A percentile compares a stretch with the other conserved stretches of the same genome.
Conservation (phyloP, 2,329 filamentous ascomycete genomes). For the Alternaria sp. region DNA sequence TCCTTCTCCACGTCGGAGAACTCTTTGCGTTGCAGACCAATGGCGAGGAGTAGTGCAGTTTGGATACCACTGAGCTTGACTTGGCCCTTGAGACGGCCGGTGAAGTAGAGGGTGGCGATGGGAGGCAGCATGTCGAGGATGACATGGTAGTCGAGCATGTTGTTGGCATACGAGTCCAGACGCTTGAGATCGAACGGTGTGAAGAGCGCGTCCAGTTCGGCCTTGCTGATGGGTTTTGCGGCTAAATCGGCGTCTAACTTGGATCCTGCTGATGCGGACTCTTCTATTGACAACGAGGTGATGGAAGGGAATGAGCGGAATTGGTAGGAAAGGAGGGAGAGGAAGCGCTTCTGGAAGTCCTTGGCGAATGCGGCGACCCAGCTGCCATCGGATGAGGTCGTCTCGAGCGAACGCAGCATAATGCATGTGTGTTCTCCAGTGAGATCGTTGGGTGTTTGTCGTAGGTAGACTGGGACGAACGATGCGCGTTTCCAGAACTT, state of each 20-base stretch:
- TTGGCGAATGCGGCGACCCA: slow-evolving; percentile 92
- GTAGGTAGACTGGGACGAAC: slow-evolving; percentile 89
- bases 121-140: slow-evolving; percentile 90
- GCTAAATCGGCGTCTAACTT: slow-evolving; percentile 64
- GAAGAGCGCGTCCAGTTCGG: slow-evolving; percentile 76
- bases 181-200: slow-evolving; percentile 95
- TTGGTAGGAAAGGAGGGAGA: slow-evolving; percentile 87
- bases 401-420: slow-evolving; percentile 82
- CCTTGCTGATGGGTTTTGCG: slow-evolving; percentile 69
- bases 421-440: slow-evolving; percentile 98
- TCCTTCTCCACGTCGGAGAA: slow-evolving; percentile 82
- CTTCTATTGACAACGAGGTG: slow-evolving; percentile 84
- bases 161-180: slow-evolving; percentile 92
- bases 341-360: slow-evolving; percentile 94
- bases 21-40: slow-evolving; percentile 88
- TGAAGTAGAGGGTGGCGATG: slow-evolving; percentile 85
- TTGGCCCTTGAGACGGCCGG: slow-evolving; percentile 69
- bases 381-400: slow-evolving; percentile 64
- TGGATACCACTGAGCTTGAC: slow-evolving; percentile 83
- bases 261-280: slow-evolving; percentile 78
- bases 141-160: slow-evolving; percentile 97
- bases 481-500: slow-evolving; percentile 94
- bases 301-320: slow-evolving; percentile 82
- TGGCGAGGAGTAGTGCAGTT: slow-evolving; percentile 81
- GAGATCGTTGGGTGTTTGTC: slow-evolving; percentile 93